phyloP scores from a whole-genome alignment of 228 moss, liverwort and hornwort genomes.

The Sphagnum fallax region DNA sequence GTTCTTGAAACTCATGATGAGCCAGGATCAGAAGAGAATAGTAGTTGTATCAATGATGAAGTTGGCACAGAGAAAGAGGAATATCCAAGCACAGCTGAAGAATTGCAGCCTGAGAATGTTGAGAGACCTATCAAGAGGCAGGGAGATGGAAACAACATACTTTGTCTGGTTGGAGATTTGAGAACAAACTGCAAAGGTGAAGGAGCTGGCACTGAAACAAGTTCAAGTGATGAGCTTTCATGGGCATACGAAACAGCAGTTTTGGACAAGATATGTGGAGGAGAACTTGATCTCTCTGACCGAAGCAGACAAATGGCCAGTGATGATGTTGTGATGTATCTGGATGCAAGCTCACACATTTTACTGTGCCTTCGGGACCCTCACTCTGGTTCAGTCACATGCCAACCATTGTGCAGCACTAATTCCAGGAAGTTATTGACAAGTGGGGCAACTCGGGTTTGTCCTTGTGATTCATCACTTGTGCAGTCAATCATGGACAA shows the following conservation, averaged over 20 bases:
- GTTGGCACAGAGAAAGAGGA: background rate
- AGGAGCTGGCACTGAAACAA: constrained; percentile 11
- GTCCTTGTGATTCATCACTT: constrained; percentile 34
- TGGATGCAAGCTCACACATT: constrained; percentile 13
- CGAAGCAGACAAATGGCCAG: background rate
- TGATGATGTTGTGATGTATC: background rate
- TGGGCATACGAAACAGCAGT: constrained; percentile 6
- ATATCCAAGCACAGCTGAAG: background rate
- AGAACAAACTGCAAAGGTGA: background rate
- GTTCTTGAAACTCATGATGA: too few relatives aligned
- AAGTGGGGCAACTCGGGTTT: constrained; percentile 31
- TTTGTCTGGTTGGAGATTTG: constrained; percentile 38
- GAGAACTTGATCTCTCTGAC: too few relatives aligned
- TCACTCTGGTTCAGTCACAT: constrained; percentile 20
- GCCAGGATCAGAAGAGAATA: background rate
- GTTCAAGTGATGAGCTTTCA: background rate
- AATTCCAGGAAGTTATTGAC: constrained; percentile 28
- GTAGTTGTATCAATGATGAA: background rate
- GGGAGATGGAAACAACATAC: constrained; percentile 15
- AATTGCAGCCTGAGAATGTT: too few relatives aligned
- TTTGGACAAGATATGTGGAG: constrained; percentile 12
- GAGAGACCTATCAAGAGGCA: too few relatives aligned
- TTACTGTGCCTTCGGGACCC: constrained; percentile 42
- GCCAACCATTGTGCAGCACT: constrained; percentile 46
- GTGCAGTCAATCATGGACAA: constrained; percentile 1